Base-by-base conservation (phyloP, 148 eudicot genomes). In the Rhododendron henanense region DNA sequence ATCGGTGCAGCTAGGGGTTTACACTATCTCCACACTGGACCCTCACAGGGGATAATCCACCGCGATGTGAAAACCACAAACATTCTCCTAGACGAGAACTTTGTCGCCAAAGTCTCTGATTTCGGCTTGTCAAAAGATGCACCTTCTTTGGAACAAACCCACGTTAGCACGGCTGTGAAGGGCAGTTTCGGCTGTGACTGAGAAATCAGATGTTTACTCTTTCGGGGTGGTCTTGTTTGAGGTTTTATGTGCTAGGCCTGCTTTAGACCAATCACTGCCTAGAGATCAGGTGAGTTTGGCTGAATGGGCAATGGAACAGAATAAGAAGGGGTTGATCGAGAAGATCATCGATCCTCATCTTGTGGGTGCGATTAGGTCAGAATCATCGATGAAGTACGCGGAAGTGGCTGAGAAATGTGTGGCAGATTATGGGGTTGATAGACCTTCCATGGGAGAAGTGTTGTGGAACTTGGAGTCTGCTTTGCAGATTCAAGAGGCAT, bases 391-490 rank as follows among this genome's bases (percentile, higher is more conserved):
- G 86, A 92, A 93, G 85, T 93, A 85, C 21, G 85, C 89, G 2
- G 96, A 93, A 84, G 92, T 94, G 16, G 94, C 94, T 0, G 96
- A 93, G 91, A 93, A 93, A 77, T 93, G 96, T 45, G 83, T 93
- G 91, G 91, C 92, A 0, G 96, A 93, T 63, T 87, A 89, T 73
- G 96, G 93, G 3, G 92, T 91, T 19, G 96, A 92, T 37, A 91
- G 96, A 88, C 94, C 94, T 33, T 92, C 96, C 0, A 92, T 92
- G 93, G 96, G 94, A 57, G 94, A 93, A 74, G 96, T 94, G 74
- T 81, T 91, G 82, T 94, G 96, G 96, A 91, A 92, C 81, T 85
- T 92, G 65, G 96, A 94, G 90, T 94, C 87, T 67, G 96, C 94
- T 4, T 87, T 92, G 88, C 94, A 92, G 84, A 91, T 92, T 31